Evolutionary conservation across 108 stramenopile species (phyloP).

Genomic region (Cyclostephanos invisitatus): DNA sequence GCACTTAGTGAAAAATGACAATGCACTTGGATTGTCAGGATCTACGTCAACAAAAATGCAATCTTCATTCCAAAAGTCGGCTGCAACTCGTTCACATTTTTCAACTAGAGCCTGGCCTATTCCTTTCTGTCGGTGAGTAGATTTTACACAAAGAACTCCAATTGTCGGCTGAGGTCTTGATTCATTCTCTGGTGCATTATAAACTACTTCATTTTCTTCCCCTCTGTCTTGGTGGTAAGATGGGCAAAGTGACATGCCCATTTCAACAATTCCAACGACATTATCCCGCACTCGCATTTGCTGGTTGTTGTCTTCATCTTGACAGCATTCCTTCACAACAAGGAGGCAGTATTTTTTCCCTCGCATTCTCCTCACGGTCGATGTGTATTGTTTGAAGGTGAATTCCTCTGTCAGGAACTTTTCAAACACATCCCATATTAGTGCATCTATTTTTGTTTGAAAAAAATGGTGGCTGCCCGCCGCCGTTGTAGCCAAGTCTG

Average conservation of each 20-base stretch:
- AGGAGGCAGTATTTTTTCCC: slow-evolving; percentile 60
- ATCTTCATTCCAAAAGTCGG: slow-evolving; percentile 29
- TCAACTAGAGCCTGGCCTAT: slow-evolving; percentile 25
- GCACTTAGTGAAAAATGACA: slow-evolving; percentile 30
- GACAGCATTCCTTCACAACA: slow-evolving; percentile 40
- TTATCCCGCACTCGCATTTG: slow-evolving; percentile 2
- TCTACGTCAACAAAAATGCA: slow-evolving; percentile 36
- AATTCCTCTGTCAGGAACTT: slow-evolving; percentile 43
- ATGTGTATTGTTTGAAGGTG: slow-evolving; percentile 48
- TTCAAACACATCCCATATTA: slow-evolving; percentile 43
- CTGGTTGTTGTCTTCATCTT: slow-evolving; percentile 2
- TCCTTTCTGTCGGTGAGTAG: slow-evolving; percentile 33
- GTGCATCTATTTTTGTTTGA: slow-evolving; percentile 8
- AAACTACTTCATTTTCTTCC: background rate
- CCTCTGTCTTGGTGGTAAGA: background rate
- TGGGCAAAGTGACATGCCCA: slow-evolving; percentile 48
- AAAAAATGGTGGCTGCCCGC: background rate
- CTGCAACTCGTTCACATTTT: slow-evolving; percentile 33
- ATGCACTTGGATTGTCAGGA: slow-evolving; percentile 22
- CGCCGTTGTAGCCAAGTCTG: background rate
- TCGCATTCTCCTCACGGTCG: slow-evolving; percentile 46
- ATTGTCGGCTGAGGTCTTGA: slow-evolving; percentile 27
- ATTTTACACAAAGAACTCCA: slow-evolving; percentile 40
- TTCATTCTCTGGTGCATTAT: background rate
- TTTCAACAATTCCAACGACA: slow-evolving; percentile 50